A percentile compares a stretch with the other conserved stretches of the same genome.
These are phyloP conservation scores for Panus rudis DNA, from an alignment of 768 basidiomycete genomes.

Conservation along the genomic window DNA sequence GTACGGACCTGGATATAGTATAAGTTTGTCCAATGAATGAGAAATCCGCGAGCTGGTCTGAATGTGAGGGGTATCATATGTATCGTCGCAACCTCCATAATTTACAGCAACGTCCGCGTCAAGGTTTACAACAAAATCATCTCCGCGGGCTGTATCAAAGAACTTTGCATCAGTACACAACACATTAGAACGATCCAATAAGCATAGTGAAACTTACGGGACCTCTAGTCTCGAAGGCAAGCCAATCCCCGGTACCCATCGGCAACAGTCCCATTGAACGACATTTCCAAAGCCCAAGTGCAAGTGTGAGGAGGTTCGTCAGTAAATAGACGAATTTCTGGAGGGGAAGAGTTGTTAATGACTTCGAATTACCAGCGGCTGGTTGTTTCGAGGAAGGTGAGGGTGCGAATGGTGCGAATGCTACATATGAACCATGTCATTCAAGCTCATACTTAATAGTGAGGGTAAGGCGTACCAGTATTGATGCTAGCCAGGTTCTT, in stretches of 20 bases:
- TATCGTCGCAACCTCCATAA: no score
- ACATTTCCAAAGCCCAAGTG: slow-evolving; percentile 89
- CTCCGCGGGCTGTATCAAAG: not conserved
- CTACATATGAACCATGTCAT: slow-evolving; percentile 27
- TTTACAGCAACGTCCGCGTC: no score
- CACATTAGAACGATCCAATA: not conserved
- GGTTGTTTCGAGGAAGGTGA: slow-evolving; percentile 27
- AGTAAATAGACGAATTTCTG: slow-evolving; percentile 67
- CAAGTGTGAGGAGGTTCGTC: slow-evolving; percentile 73
- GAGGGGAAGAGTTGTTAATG: slow-evolving; percentile 47
- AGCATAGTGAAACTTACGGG: slow-evolving; percentile 14
- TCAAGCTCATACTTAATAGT: not conserved
- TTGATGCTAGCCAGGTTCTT: slow-evolving; percentile 78
- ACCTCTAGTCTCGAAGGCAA: slow-evolving; percentile 84
- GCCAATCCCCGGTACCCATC: slow-evolving; percentile 88
- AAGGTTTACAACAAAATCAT: not conserved
- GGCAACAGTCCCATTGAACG: slow-evolving; percentile 88
- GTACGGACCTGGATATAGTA: no score
- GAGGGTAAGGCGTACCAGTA: slow-evolving; percentile 43
- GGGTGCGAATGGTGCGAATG: slow-evolving; percentile 70
- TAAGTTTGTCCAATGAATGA: no score
- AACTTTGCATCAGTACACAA: not conserved
- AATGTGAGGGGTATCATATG: no score
- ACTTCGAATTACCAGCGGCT: slow-evolving; percentile 25
- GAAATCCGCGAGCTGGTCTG: no score